Evolutionary conservation across 768 basidiomycete species (phyloP), one percentile per base, ranked within the genome.

Genomic region (Paxillus rubicundulus): DNA sequence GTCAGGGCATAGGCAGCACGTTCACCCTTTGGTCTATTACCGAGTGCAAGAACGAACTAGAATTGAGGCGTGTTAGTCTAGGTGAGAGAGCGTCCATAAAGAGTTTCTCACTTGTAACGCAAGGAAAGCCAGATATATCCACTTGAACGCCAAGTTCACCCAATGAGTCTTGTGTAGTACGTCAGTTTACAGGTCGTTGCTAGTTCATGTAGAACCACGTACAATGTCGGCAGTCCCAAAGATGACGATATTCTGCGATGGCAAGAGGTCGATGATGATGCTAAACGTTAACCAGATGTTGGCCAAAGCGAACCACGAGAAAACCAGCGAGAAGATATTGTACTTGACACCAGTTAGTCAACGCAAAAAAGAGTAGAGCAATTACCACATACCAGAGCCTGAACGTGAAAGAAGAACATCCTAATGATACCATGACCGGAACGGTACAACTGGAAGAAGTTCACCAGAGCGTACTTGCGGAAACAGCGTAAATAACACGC

Each of bases 361-460:
- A 49, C 5, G 24, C 17, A 7, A 37, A 14, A 21, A 37, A 34
- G 9, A 24, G 6, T 3, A n/a, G 24, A 21, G 38, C 38, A 46
- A 40, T 63, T 32, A 20, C 20, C 27, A 77, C 87, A 56, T 67
- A 92, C 92, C 49, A 98, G 53, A 38, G 85, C 94, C 71, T 98
- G 96, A 43, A 99, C 63, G 65, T 98, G 95, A 69, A 99, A 85
- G 77, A 98, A 93, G 76, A 98, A 87, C 89, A 98, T 92, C 64
- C 96, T 85, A 57, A 96, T 80, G 48, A 91, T 79, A 24, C 89
- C 89, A 62, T 98, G 95, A 12, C 85, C 82, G 27, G 90, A 92
- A 59, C 78, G 80, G 72, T 97, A 98, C 47, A 96, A 79, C 57
- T 81, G 79, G 77, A 88, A 91, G 75, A 96, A 98, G 72, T 96